A percentile compares a stretch with the other conserved stretches of the same genome.
phyloP scores from a whole-genome alignment of 768 basidiomycete species.

The Myochromella boudieri region DNA sequence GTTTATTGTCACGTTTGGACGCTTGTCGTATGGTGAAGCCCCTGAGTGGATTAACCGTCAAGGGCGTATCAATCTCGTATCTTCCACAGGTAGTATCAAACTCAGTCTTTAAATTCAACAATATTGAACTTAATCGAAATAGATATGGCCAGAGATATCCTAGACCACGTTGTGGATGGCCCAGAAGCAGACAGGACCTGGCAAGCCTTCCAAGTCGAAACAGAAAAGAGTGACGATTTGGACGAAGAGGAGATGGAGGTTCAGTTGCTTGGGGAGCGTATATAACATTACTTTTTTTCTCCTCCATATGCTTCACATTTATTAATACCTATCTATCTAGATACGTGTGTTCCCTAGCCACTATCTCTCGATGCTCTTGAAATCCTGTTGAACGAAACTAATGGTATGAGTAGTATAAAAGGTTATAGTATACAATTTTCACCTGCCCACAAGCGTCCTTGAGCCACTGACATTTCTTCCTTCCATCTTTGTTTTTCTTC shows the following conservation, averaged over 20 bases:
- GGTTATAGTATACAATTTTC: neutral
- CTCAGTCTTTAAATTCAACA: neutral
- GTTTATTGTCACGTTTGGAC: constrained; percentile 76
- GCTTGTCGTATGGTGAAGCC: constrained; percentile 67
- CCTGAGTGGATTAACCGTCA: constrained; percentile 56
- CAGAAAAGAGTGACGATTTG: constrained; percentile 38
- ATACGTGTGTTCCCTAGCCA: neutral
- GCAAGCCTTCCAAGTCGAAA: constrained; percentile 54
- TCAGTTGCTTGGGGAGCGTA: constrained; percentile 32
- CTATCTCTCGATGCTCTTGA: constrained; percentile 8
- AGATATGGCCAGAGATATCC: constrained; percentile 61
- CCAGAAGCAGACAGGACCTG: constrained; percentile 69
- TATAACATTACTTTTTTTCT: constrained; percentile 2
- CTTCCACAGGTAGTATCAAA: constrained; percentile 44
- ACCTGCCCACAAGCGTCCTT: constrained; percentile 57
- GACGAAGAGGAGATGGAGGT: constrained; percentile 66
- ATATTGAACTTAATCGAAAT: neutral
- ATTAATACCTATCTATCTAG: neutral
- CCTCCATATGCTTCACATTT: neutral
- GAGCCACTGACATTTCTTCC: constrained; percentile 50
- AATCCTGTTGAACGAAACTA: constrained; percentile 14
- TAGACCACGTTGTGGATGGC: constrained; percentile 70
- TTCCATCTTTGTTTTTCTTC: constrained; percentile 33
- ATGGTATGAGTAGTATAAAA: neutral
- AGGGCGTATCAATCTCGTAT: constrained; percentile 39